phyloP scores from a whole-genome alignment of 2,329 filamentous ascomycete species.

The Berkeleyomyces basicola region DNA sequence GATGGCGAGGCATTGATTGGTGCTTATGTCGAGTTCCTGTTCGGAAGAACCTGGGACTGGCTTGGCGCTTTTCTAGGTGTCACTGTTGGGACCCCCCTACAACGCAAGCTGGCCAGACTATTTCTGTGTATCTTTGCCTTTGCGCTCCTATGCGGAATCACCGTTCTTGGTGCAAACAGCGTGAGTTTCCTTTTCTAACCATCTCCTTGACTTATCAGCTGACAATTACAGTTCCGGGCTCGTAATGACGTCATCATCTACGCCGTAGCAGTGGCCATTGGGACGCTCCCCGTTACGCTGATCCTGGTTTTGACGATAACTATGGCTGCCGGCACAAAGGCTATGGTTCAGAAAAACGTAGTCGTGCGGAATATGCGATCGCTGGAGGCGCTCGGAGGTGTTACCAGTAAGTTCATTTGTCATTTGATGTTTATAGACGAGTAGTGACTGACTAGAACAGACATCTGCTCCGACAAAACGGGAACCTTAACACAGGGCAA shows the following conservation, averaged over 20 bases:
- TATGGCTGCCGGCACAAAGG: slow-evolving; percentile 36
- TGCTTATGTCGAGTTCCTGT: slow-evolving; percentile 31
- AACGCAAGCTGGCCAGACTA: slow-evolving; percentile 50
- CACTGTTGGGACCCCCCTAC: slow-evolving; percentile 51
- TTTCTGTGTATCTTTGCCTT: slow-evolving; percentile 49
- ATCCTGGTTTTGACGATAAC: slow-evolving; percentile 40
- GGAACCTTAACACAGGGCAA: slow-evolving; percentile 49
- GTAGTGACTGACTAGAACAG: too few relatives aligned
- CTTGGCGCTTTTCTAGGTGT: slow-evolving; percentile 49
- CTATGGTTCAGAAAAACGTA: slow-evolving; percentile 38
- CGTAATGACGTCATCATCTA: slow-evolving; percentile 43
- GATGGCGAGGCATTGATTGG: slow-evolving; percentile 36
- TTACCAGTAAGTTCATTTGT: slow-evolving; percentile 27
- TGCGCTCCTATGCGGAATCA: slow-evolving; percentile 50
- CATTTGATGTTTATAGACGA: too few relatives aligned
- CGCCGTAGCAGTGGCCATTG: slow-evolving; percentile 29
- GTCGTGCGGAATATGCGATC: slow-evolving; percentile 49
- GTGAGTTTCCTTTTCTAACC: too few relatives aligned
- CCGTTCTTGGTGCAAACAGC: slow-evolving; percentile 47
- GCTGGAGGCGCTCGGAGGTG: slow-evolving; percentile 49
- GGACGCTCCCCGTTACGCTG: slow-evolving; percentile 34
- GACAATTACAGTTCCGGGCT: slow-evolving; percentile 24
- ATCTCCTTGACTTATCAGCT: too few relatives aligned
- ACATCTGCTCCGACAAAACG: slow-evolving; percentile 56
- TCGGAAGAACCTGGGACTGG: slow-evolving; percentile 37